Base-by-base conservation (phyloP, 2,329 filamentous ascomycete species). In the Rosellinia necatrix region DNA sequence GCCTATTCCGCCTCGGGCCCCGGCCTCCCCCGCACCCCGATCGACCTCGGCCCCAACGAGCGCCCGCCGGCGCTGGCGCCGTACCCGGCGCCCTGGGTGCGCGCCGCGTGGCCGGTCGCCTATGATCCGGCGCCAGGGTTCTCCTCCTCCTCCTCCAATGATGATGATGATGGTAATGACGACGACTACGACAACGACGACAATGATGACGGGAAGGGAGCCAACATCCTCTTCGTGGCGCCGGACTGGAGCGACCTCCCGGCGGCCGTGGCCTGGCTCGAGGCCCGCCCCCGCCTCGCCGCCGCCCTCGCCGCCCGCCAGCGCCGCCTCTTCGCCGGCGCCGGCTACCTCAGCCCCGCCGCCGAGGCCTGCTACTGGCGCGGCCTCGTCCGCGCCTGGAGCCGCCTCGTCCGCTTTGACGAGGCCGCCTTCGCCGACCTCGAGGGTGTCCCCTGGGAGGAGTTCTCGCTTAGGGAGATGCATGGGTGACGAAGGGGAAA, bases 351-450 rank as follows among this genome's bases (percentile, higher is more conserved):
- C 41, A 78, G 76, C 55, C 73, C 74, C 12, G 78, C 78, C n/a
- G 78, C 79, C 0, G 80, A 82, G 66, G 70, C 66, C 54, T 83
- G 80, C 61, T 83, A 82, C 69, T 83, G 80, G 80, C 72, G 80
- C 35, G 76, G 73, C 0, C 51, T 80, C 58, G 65, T 83, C 19
- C 71, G 72, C 52, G 78, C 77, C 0, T 83, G 80, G 80, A 72
- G 69, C 50, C 59, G 68, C 32, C 74, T 80, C 9, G 78, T 70
- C 25, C 66, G 67, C 35, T 63, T 68, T 1, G 71, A 74, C 13
- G 73, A 70, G 25, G 67, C 67, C 34, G 71, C 66, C 7, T 74
- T 72, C 67, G 68, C 70, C 12, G 68, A 68, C 3, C 56, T 67
- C 10, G 67, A 73, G 7, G 72, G 68, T 2, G 63, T 74, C 29